These are phyloP conservation scores for Sordaria brevicollis DNA, from an alignment of 495 filamentous ascomycete species.

Conservation along the genomic window DNA sequence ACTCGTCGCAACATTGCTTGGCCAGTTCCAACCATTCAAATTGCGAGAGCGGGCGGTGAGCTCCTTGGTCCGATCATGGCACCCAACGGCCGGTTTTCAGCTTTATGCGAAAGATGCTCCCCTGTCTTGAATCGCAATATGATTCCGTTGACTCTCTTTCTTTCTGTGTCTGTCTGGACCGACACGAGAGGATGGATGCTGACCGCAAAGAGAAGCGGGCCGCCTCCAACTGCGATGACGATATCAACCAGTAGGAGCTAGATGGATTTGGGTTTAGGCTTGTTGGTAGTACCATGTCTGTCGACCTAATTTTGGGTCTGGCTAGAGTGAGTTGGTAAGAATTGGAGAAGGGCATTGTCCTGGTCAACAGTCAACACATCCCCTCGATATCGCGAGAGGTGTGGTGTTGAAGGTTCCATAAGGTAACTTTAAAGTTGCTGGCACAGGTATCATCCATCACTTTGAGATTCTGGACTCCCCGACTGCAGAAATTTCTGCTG, in stretches of 20 bases:
- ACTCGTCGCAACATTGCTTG: not conserved
- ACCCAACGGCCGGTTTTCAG: not conserved
- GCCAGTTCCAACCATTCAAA: not conserved
- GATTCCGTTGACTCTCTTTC: not conserved
- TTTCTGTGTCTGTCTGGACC: too few relatives aligned
- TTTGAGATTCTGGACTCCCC: not conserved
- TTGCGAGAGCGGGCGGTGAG: not conserved
- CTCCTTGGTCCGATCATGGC: not conserved
- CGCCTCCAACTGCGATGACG: not conserved
- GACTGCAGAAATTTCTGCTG: not conserved
- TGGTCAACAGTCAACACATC: not conserved
- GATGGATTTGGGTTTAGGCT: not conserved
- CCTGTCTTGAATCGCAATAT: not conserved
- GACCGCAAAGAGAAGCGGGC: not conserved
- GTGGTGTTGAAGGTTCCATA: too few relatives aligned
- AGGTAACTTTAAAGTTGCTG: too few relatives aligned
- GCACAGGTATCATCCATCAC: not conserved
- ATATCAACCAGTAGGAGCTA: not conserved
- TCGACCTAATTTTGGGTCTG: not conserved
- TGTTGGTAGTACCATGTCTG: not conserved
- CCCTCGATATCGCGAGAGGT: not conserved
- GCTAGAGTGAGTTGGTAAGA: not conserved
- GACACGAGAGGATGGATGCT: not conserved
- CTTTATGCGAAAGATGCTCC: not conserved
- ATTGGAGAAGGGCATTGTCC: not conserved